phyloP scores from a whole-genome alignment of 1,284 basidiomycete species.

The Sphagnurus paluster region DNA sequence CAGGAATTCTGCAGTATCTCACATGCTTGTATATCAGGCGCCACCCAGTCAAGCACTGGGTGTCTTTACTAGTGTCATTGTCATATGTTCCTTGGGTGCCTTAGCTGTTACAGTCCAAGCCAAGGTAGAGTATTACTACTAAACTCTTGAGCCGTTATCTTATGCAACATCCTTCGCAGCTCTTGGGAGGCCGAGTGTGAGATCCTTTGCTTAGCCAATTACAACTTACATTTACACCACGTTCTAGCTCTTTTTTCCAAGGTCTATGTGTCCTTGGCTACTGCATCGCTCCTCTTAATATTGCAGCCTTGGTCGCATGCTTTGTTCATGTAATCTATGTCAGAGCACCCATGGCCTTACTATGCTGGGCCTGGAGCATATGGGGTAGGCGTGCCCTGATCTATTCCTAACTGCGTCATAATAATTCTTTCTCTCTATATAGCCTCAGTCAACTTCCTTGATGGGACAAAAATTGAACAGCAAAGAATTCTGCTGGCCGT shows the following conservation, averaged over 20 bases:
- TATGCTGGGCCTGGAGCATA: constrained; percentile 91
- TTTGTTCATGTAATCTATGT: constrained; percentile 87
- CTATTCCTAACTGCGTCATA: background rate
- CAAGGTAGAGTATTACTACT: constrained; percentile 51
- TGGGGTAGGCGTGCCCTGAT: constrained; percentile 76
- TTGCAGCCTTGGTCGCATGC: constrained; percentile 85
- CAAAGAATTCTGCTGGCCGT: constrained; percentile 88
- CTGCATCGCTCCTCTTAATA: constrained; percentile 86
- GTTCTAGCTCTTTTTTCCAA: constrained; percentile 90
- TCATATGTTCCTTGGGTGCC: constrained; percentile 87
- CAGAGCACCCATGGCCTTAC: constrained; percentile 79
- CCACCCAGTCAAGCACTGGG: constrained; percentile 81
- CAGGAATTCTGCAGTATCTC: background rate
- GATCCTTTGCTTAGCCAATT: constrained; percentile 27
- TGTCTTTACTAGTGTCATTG: constrained; percentile 90
- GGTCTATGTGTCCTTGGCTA: constrained; percentile 91
- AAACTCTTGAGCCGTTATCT: background rate
- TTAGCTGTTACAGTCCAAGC: constrained; percentile 91
- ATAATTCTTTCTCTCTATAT: constrained; percentile 2
- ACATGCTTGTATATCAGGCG: constrained; percentile 53
- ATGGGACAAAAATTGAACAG: constrained; percentile 89
- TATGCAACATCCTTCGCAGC: constrained; percentile 38
- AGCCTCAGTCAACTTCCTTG: constrained; percentile 94
- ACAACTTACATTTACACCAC: constrained; percentile 8
- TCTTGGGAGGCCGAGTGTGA: constrained; percentile 93